Evolutionary conservation across 2,329 filamentous ascomycete species (phyloP).

Genomic region (Rutstroemia sp.): DNA sequence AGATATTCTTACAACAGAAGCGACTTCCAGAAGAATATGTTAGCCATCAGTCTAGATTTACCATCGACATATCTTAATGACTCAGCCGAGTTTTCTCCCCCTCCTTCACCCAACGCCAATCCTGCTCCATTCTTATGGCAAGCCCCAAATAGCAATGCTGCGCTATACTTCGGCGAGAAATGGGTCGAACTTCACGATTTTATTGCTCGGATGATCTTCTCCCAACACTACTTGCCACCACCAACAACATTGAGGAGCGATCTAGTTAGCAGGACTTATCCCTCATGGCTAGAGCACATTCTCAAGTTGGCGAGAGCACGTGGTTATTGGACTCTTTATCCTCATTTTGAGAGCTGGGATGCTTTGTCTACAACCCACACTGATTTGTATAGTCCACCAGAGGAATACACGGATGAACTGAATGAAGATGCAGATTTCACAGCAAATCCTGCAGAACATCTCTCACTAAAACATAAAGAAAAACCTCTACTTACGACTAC

Average conservation of each 20-base stretch:
- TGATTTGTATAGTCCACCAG: constrained; percentile 65
- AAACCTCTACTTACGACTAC: constrained; percentile 38
- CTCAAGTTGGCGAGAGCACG: constrained; percentile 68
- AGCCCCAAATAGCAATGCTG: constrained; percentile 73
- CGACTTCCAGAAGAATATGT: constrained; percentile 46
- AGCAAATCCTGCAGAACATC: constrained; percentile 23
- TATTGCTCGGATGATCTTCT: constrained; percentile 40
- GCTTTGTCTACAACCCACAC: constrained; percentile 67
- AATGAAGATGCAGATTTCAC: constrained; percentile 18
- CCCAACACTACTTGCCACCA: constrained; percentile 29
- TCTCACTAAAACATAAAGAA: constrained; percentile 24
- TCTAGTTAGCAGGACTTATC: constrained; percentile 58
- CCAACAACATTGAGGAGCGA: constrained; percentile 44
- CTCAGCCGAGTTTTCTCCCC: constrained; percentile 44
- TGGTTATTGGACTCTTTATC: constrained; percentile 76
- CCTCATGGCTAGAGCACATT: constrained; percentile 72
- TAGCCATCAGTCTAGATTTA: constrained; percentile 75
- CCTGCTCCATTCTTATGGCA: constrained; percentile 66
- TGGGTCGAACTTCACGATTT: constrained; percentile 85
- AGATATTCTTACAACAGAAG: constrained; percentile 54
- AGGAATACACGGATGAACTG: constrained; percentile 46
- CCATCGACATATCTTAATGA: constrained; percentile 59
- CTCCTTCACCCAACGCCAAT: constrained; percentile 23
- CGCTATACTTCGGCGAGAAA: constrained; percentile 74
- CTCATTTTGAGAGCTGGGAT: constrained; percentile 42